phyloP scores from a whole-genome alignment of 1,284 basidiomycete species.

The Cryptococcus floricola region DNA sequence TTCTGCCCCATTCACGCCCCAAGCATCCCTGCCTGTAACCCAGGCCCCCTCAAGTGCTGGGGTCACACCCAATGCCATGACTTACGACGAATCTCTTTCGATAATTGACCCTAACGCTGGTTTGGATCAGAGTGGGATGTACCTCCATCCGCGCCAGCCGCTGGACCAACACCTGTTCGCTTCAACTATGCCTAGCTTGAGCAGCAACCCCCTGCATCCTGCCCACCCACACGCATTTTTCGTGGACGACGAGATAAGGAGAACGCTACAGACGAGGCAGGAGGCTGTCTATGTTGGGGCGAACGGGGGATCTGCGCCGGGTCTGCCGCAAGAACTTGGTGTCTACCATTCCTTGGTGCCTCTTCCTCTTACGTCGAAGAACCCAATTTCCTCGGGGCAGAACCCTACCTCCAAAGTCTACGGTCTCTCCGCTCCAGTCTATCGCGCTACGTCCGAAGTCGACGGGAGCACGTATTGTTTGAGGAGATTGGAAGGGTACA shows the following conservation, averaged over 20 bases:
- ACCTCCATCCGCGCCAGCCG: conserved; percentile 25
- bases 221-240: conserved; percentile 57
- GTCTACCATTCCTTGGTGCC: conserved; percentile 86
- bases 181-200: conserved; percentile 56
- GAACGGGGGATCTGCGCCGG: conserved; percentile 44
- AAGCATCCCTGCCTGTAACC: too few relatives aligned
- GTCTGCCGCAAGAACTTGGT: conserved; percentile 80
- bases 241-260: conserved; percentile 69
- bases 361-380: conserved; percentile 46
- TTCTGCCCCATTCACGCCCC: too few relatives aligned
- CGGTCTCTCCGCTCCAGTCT: conserved; percentile 65
- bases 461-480: conserved; percentile 78
- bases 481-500: conserved; percentile 82
- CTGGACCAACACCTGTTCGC: conserved; percentile 92
- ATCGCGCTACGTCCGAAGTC: conserved; percentile 71
- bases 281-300: conserved; percentile 61
- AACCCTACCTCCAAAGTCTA: conserved; percentile 69
- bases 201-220: conserved; percentile 42
- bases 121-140: background rate
- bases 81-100: too few relatives aligned
- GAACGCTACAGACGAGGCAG: conserved; percentile 73
- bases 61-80: too few relatives aligned
- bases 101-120: too few relatives aligned
- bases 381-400: conserved; percentile 3
- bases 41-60: too few relatives aligned